These are phyloP conservation scores for Colletotrichum sidae DNA, from an alignment of 2,329 filamentous ascomycete species.

Conservation along the genomic window DNA sequence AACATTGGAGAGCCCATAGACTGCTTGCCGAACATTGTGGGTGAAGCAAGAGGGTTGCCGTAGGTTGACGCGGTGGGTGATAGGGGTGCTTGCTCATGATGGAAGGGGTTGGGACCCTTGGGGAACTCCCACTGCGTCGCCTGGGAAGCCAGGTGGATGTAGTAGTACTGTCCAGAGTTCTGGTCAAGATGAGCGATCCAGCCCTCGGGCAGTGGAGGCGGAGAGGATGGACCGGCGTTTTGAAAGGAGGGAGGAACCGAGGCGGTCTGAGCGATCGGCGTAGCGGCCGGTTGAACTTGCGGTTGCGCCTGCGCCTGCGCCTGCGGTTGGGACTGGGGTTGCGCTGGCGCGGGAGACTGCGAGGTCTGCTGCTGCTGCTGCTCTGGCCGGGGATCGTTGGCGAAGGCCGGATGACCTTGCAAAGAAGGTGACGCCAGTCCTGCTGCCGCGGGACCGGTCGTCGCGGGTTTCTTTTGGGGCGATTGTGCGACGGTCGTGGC, in stretches of 20 bases:
- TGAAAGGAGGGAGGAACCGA: constrained; percentile 57
- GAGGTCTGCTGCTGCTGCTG: constrained; percentile 50
- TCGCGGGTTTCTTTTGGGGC: constrained; percentile 45
- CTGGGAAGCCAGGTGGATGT: constrained; percentile 95
- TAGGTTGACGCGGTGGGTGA: constrained; percentile 85
- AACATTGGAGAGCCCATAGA: constrained; percentile 85
- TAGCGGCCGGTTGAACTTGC: constrained; percentile 1
- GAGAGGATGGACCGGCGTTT: constrained; percentile 76
- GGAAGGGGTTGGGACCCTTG: constrained; percentile 91
- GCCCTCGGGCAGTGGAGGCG: constrained; percentile 93
- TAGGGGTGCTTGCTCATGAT: constrained; percentile 83
- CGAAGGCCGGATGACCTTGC: constrained; percentile 87
- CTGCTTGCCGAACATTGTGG: constrained; percentile 71
- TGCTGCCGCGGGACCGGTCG: constrained; percentile 40
- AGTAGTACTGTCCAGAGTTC: constrained; percentile 98
- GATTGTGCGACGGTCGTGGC: constrained; percentile 45
- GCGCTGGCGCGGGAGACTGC: constrained; percentile 41
- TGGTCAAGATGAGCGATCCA: constrained; percentile 98
- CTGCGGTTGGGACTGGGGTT: neutral
- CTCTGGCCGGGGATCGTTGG: constrained; percentile 77
- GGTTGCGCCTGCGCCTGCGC: constrained; percentile 6
- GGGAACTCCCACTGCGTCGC: constrained; percentile 99
- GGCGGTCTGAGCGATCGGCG: constrained; percentile 25
- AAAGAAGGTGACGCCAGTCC: constrained; percentile 59
- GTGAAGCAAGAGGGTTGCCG: constrained; percentile 78